Conservation (phyloP, 371 early-diverging fungal species). For the Syncephalastrum sp. region DNA sequence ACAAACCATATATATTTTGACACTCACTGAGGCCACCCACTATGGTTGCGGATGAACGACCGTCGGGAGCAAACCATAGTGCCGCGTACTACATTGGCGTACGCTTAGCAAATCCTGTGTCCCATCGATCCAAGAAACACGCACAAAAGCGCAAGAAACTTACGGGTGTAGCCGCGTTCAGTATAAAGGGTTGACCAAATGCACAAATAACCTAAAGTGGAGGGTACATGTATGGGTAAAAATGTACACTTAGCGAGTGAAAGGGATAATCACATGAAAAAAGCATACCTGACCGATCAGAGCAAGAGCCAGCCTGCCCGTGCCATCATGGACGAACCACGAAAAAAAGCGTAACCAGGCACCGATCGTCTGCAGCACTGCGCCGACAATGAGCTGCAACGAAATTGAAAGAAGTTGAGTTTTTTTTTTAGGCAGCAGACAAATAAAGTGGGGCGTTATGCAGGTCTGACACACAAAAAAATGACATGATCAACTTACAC, state of each 20-base stretch:
- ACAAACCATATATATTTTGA: not conserved
- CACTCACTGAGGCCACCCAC: conserved; percentile 40
- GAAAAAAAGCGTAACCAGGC: conserved; percentile 47
- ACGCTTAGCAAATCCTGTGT: no score
- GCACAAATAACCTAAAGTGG: conserved; percentile 35
- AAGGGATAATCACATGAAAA: no score
- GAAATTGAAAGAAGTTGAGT: not conserved
- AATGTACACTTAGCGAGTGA: no score
- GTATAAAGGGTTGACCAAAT: conserved; percentile 45
- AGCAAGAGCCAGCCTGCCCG: conserved; percentile 32
- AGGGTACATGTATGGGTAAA: no score
- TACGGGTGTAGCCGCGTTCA: conserved; percentile 47
- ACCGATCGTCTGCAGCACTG: conserved; percentile 35
- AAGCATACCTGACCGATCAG: conserved; percentile 39
- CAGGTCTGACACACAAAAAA: not conserved
- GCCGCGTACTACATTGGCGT: conserved; percentile 34
- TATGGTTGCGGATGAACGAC: conserved; percentile 39
- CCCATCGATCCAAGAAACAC: not conserved
- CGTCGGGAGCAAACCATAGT: conserved; percentile 42
- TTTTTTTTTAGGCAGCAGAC: no score
- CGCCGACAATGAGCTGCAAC: conserved; percentile 38
- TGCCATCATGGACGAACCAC: conserved; percentile 20
- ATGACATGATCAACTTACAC: conserved; percentile 22
- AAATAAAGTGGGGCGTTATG: not conserved
- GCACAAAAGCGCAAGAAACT: conserved; percentile 3